Evolutionary conservation across 225 moss, liverwort and hornwort genomes (phyloP).

Genomic region (Neckera pumila): DNA sequence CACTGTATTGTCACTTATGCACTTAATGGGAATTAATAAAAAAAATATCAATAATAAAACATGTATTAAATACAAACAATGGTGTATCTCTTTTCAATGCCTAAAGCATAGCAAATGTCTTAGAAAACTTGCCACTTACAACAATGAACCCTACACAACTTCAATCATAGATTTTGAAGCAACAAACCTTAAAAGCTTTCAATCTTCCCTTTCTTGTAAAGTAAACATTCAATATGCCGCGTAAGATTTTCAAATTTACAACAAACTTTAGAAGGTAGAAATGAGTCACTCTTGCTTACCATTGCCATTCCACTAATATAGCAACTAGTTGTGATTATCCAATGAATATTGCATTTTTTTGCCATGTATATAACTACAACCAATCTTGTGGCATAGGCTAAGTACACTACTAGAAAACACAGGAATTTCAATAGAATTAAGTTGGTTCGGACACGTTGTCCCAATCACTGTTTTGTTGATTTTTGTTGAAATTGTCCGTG

Average conservation of each 20-base stretch:
- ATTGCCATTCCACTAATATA: not conserved
- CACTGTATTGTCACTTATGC: too few species aligned
- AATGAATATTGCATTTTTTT: not conserved
- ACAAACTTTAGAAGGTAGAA: not conserved
- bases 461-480: too few species aligned
- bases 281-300: too few species aligned
- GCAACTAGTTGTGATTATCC: too few species aligned
- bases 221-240: not conserved
- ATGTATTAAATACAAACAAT: not conserved
- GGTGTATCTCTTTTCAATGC: accelerated
- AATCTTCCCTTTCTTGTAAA: too few species aligned
- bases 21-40: not conserved
- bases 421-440: too few species aligned
- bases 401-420: too few species aligned
- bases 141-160: not conserved
- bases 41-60: not conserved
- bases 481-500: too few species aligned
- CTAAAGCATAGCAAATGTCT: too few species aligned
- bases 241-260: not conserved
- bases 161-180: not conserved
- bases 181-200: not conserved
- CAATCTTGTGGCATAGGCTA: not conserved
- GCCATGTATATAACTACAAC: not conserved
- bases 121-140: accelerated
- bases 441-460: too few species aligned